Conservation (phyloP, 345 rosid genomes). For the Carallia brachiata region DNA sequence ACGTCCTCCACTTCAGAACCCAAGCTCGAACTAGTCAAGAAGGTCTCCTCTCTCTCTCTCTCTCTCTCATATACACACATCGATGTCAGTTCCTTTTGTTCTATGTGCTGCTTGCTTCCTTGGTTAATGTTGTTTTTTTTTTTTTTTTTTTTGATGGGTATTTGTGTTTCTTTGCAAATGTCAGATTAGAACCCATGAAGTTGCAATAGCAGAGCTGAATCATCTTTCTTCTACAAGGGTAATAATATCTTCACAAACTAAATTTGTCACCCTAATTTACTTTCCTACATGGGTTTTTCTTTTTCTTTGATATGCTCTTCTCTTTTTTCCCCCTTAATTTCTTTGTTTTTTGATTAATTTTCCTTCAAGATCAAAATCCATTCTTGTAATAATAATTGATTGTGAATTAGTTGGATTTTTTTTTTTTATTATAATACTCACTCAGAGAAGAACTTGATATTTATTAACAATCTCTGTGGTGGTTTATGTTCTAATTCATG, state of each 20-base stretch:
- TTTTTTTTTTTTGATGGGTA: background rate
- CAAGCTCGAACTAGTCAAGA: conserved; percentile 13
- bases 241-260: conserved; percentile 2
- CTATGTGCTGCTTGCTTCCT: background rate
- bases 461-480: no score
- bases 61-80: background rate
- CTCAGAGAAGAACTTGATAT: no score
- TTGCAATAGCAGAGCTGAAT: conserved; percentile 46
- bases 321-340: no score
- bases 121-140: background rate
- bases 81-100: background rate
- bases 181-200: conserved; percentile 47
- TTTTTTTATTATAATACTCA: no score
- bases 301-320: background rate
- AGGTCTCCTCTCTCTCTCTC: background rate
- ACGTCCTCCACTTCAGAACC: conserved; percentile 1
- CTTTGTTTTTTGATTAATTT: no score
- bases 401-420: no score
- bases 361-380: no score
- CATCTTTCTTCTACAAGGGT: conserved; percentile 40
- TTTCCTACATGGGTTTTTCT: background rate
- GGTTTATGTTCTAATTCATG: background rate
- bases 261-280: background rate
- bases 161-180: background rate
- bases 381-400: no score